Conservation (phyloP, 768 basidiomycete species). For the Agrocybe praecox region DNA sequence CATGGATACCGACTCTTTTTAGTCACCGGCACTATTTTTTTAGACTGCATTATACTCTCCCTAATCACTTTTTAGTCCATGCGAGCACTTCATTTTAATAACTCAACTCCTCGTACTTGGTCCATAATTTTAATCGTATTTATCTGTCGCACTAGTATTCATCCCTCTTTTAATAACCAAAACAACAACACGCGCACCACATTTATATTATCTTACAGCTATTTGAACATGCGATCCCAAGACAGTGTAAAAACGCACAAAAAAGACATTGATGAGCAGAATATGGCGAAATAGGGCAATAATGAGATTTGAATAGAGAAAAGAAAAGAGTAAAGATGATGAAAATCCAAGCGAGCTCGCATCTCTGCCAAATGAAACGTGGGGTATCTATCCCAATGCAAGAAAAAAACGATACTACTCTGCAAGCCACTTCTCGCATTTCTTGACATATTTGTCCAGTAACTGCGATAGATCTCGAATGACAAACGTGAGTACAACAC, state of each 20-base stretch:
- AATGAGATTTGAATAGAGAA: conserved; percentile 27
- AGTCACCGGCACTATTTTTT: background rate
- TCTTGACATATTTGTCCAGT: conserved; percentile 92
- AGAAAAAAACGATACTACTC: conserved; percentile 47
- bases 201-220: conserved; percentile 31
- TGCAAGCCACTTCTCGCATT: conserved; percentile 90
- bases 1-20: conserved; percentile 18
- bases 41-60: background rate
- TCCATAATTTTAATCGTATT: background rate
- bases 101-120: conserved; percentile 1
- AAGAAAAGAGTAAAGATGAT: conserved; percentile 21
- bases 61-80: background rate
- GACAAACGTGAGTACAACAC: conserved; percentile 86
- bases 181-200: conserved; percentile 7
- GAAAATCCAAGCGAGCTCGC: background rate
- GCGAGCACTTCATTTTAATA: no score
- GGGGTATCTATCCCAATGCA: conserved; percentile 6
- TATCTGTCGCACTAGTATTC: no score
- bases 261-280: conserved; percentile 25
- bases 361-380: background rate
- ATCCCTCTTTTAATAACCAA: no score
- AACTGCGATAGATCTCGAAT: conserved; percentile 84
- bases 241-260: conserved; percentile 23
- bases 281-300: conserved; percentile 27
- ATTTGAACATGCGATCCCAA: conserved; percentile 25